Percentiles rank a stretch among this genome's conserved stretches.
phyloP scores from a whole-genome alignment of 2,329 filamentous ascomycete species.

The Aspergillus pseudoglaucus region DNA sequence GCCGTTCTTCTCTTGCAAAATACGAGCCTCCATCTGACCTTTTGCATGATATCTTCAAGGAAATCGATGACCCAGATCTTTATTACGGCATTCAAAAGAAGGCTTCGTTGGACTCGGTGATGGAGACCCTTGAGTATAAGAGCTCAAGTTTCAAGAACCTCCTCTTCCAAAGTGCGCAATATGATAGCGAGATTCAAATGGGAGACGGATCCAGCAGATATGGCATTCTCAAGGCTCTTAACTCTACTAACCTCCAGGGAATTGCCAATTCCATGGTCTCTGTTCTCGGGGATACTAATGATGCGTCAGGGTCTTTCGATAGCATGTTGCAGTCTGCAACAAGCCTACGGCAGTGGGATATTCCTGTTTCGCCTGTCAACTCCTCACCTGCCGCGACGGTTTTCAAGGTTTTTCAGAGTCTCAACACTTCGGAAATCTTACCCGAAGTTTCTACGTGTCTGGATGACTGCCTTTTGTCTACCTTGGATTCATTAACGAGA shows the following conservation, averaged over 20 bases:
- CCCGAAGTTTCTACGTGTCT: conserved; percentile 51
- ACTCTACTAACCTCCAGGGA: conserved; percentile 74
- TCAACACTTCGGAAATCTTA: conserved; percentile 60
- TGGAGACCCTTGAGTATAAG: conserved; percentile 83
- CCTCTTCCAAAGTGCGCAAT: conserved; percentile 82
- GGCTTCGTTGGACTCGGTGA: conserved; percentile 67
- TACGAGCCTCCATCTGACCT: conserved; percentile 57
- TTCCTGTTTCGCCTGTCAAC: conserved; percentile 62
- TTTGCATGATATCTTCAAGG: conserved; percentile 76
- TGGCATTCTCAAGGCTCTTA: conserved; percentile 69
- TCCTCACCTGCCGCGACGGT: conserved; percentile 61
- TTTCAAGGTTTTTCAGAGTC: conserved; percentile 73
- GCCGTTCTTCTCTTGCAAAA: conserved; percentile 58
- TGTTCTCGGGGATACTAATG: conserved; percentile 49
- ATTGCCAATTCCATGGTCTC: conserved; percentile 75
- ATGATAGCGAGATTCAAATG: conserved; percentile 72
- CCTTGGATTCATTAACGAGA: conserved; percentile 35
- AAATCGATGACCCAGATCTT: conserved; percentile 89
- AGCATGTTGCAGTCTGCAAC: conserved; percentile 73
- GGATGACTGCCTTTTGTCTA: conserved; percentile 53
- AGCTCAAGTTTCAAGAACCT: conserved; percentile 79
- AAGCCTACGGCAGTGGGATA: conserved; percentile 84
- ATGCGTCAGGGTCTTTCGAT: conserved; percentile 50
- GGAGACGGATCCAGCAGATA: conserved; percentile 55
- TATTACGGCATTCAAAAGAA: conserved; percentile 86